Evolutionary conservation across 768 basidiomycete genomes (phyloP).

Genomic region (Kwoniella shandongensis): DNA sequence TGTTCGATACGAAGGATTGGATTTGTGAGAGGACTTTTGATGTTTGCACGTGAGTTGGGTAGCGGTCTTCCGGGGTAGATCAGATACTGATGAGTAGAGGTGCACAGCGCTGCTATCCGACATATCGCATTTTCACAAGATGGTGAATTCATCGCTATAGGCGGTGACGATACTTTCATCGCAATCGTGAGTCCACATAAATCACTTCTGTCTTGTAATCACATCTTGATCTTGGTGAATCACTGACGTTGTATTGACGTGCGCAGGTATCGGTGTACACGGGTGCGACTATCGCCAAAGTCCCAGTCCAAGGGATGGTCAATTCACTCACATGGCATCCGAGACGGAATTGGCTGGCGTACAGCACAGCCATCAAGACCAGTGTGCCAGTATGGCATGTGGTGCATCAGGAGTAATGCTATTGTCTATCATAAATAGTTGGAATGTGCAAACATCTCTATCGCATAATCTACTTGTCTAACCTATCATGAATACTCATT

Average conservation of each 20-base stretch:
- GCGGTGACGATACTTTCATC: constrained; percentile 41
- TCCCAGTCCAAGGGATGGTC: constrained; percentile 31
- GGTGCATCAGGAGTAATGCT: constrained; percentile 36
- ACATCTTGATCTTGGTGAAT: background rate
- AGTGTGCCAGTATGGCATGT: constrained; percentile 34
- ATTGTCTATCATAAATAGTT: too few species aligned
- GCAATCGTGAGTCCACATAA: constrained; percentile 27
- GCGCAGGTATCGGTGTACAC: constrained; percentile 37
- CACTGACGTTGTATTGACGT: background rate
- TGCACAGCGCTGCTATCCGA: constrained; percentile 36
- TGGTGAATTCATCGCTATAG: constrained; percentile 44
- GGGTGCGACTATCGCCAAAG: constrained; percentile 26
- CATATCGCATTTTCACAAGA: constrained; percentile 44
- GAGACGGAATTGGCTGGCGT: constrained; percentile 34
- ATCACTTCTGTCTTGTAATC: background rate
- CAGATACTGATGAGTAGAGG: background rate
- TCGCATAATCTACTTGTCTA: too few species aligned
- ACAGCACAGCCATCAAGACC: constrained; percentile 32
- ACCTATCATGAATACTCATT: too few species aligned
- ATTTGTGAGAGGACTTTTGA: constrained; percentile 44
- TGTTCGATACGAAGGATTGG: constrained; percentile 43
- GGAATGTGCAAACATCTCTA: too few species aligned
- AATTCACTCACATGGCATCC: constrained; percentile 44
- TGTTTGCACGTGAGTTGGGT: constrained; percentile 34
- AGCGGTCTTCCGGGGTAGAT: too few species aligned